A percentile compares a stretch with the other conserved stretches of the same genome.
Evolutionary conservation across 2,329 filamentous ascomycete genomes (phyloP).

Genomic region (Claviceps monticola): DNA sequence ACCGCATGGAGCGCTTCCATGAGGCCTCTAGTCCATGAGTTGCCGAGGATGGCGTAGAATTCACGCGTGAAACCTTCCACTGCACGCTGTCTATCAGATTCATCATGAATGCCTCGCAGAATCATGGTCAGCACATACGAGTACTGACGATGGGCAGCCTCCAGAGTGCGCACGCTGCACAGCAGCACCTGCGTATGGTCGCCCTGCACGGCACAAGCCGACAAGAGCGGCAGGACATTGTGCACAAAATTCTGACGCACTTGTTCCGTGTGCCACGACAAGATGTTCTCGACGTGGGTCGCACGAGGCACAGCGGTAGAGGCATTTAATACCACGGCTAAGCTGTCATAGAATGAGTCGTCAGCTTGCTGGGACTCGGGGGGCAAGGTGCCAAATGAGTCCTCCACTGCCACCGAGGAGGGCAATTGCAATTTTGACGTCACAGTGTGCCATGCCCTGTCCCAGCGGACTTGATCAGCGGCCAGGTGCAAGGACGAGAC

Average conservation of each 20-base stretch:
- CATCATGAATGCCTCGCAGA: slow-evolving; percentile 29
- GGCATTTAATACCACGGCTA: slow-evolving; percentile 40
- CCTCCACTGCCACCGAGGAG: slow-evolving; percentile 38
- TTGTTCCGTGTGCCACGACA: slow-evolving; percentile 48
- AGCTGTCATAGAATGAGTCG: slow-evolving; percentile 34
- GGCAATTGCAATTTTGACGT: slow-evolving; percentile 44
- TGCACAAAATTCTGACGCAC: slow-evolving; percentile 46
- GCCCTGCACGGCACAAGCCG: slow-evolving; percentile 28
- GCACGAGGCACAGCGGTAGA: slow-evolving; percentile 32
- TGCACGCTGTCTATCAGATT: slow-evolving; percentile 21
- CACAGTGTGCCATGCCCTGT: slow-evolving; percentile 48
- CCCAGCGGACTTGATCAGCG: slow-evolving; percentile 42
- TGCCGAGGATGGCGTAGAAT: slow-evolving; percentile 50
- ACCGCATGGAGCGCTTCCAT: slow-evolving; percentile 40
- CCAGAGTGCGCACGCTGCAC: slow-evolving; percentile 41
- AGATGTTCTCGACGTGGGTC: slow-evolving; percentile 38
- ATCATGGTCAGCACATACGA: slow-evolving; percentile 40
- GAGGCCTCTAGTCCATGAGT: slow-evolving; percentile 43
- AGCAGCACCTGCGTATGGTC: slow-evolving; percentile 34
- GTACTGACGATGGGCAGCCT: slow-evolving; percentile 45
- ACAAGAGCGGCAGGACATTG: slow-evolving; percentile 42
- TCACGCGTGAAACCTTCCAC: slow-evolving; percentile 43
- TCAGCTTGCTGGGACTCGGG: slow-evolving; percentile 30
- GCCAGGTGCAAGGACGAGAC: slow-evolving; percentile 12
- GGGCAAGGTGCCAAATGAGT: slow-evolving; percentile 36